Conservation (phyloP, 306 rosid species). For the Vigna nakashimae region DNA sequence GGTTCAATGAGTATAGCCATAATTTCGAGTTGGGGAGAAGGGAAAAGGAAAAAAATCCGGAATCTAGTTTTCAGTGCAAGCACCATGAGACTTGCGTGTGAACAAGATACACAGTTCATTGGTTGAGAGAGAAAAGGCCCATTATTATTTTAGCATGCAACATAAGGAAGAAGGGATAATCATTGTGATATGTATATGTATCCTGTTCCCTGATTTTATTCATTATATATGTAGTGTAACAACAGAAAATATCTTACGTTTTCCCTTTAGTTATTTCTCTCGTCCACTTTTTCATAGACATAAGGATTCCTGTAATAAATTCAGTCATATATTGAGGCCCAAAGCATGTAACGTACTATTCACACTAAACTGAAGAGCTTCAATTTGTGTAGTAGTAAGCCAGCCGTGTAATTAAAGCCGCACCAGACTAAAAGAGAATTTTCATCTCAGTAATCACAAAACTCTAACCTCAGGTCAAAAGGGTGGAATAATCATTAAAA, state of each 20-base stretch:
- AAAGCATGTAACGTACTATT: constrained; percentile 44
- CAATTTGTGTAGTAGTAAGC: not conserved
- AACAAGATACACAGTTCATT: constrained; percentile 49
- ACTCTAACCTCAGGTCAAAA: constrained; percentile 26
- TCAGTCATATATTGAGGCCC: constrained; percentile 39
- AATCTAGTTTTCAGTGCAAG: constrained; percentile 56
- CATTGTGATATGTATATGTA: constrained; percentile 39
- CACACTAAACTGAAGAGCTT: constrained; percentile 40
- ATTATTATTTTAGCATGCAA: constrained; percentile 63
- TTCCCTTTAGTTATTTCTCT: constrained; percentile 25
- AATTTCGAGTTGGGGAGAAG: constrained; percentile 30
- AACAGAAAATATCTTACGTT: constrained; percentile 40
- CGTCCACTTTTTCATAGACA: constrained; percentile 42
- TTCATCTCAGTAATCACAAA: constrained; percentile 10
- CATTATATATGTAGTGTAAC: constrained; percentile 41
- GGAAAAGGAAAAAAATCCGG: constrained; percentile 7
- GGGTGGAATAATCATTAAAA: constrained; percentile 24
- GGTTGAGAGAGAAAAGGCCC: constrained; percentile 54
- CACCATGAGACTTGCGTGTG: constrained; percentile 52
- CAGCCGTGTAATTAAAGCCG: constrained; percentile 3
- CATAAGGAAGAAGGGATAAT: constrained; percentile 56
- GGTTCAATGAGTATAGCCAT: constrained; percentile 35
- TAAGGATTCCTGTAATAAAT: constrained; percentile 47
- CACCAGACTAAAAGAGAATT: constrained; percentile 27
- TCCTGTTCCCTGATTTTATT: constrained; percentile 51